These are phyloP conservation scores for Botryotinia convoluta DNA, from an alignment of 2,329 filamentous ascomycete genomes.

Conservation along the genomic window DNA sequence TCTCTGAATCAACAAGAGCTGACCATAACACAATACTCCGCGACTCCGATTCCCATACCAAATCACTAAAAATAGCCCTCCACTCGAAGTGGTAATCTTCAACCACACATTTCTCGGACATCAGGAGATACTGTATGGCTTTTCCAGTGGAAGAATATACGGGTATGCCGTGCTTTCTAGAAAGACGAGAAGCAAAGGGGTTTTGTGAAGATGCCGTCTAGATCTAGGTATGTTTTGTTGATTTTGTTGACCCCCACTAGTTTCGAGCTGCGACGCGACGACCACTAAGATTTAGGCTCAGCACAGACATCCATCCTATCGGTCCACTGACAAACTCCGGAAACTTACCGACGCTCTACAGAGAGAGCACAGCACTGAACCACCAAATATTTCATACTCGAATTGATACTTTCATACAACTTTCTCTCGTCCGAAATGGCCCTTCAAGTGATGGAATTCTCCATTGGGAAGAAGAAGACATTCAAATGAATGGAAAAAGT, in stretches of 20 bases:
- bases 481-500: background rate
- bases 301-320: background rate
- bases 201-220: background rate
- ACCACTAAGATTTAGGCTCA: background rate
- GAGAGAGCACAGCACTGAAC: background rate
- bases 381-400: background rate
- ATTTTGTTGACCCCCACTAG: background rate
- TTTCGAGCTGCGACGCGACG: background rate
- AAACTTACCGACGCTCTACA: background rate
- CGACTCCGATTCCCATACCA: background rate
- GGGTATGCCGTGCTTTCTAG: background rate
- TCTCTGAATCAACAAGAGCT: background rate
- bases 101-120: background rate
- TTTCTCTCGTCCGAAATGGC: background rate
- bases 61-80: background rate
- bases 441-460: background rate
- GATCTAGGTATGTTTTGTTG: background rate
- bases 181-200: background rate
- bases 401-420: background rate
- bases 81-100: background rate
- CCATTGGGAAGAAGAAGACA: background rate
- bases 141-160: background rate
- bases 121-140: background rate
- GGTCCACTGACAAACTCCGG: background rate
- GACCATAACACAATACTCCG: background rate